Percentiles rank a stretch among this genome's conserved stretches.
Evolutionary conservation across 352 stramenopile species (phyloP).

Genomic region (Salisapilia sapeloensis): DNA sequence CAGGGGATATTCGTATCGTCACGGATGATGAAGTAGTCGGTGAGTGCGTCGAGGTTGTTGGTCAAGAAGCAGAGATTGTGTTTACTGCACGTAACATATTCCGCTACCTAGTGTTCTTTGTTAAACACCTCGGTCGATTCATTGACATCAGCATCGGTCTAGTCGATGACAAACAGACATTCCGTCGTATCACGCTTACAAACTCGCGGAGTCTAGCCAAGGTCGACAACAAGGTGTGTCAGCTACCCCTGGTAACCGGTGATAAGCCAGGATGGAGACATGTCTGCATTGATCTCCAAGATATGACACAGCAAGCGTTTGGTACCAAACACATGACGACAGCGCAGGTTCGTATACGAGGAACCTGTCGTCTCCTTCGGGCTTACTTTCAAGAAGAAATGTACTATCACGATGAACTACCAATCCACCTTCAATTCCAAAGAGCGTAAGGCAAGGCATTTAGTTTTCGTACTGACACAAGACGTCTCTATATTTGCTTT

Average conservation of each 20-base stretch:
- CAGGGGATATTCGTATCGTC: slow-evolving; percentile 44
- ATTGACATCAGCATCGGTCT: slow-evolving; percentile 53
- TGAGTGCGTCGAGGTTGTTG: slow-evolving; percentile 54
- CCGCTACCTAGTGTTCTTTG: slow-evolving; percentile 66
- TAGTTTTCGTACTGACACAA: no score
- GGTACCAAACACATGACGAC: slow-evolving; percentile 55
- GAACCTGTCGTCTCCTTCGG: slow-evolving; percentile 51
- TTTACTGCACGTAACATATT: slow-evolving; percentile 55
- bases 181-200: slow-evolving; percentile 40
- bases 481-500: no score
- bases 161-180: slow-evolving; percentile 46
- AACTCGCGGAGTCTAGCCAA: slow-evolving; percentile 51
- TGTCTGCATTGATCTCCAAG: slow-evolving; percentile 59
- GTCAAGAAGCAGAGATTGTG: slow-evolving; percentile 45
- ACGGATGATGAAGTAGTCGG: slow-evolving; percentile 65
- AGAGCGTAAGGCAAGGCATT: no score
- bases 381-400: slow-evolving; percentile 70
- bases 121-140: slow-evolving; percentile 66
- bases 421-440: slow-evolving; percentile 45
- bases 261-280: slow-evolving; percentile 33
- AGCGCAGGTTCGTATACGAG: slow-evolving; percentile 33
- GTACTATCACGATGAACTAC: slow-evolving; percentile 52
- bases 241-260: slow-evolving; percentile 43
- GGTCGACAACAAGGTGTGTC: slow-evolving; percentile 25
- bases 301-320: slow-evolving; percentile 47